Evolutionary conservation across 345 rosid species (phyloP).

Genomic region (Gossypium sturtianum): DNA sequence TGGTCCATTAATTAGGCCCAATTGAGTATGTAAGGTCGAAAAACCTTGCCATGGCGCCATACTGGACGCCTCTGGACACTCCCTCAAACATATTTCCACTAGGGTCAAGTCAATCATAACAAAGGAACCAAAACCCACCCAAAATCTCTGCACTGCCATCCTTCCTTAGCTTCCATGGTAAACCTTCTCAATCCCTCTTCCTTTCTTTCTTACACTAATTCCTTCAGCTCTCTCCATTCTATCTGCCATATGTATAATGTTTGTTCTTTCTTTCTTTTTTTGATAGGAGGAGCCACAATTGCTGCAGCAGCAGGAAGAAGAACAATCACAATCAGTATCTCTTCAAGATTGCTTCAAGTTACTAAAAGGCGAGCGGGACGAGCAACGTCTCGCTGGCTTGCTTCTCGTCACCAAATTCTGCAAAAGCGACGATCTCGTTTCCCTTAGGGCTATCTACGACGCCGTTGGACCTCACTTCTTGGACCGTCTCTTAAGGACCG

Average conservation of each 20-base stretch:
- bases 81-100: not conserved
- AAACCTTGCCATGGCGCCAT: no score
- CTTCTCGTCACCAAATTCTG: slow-evolving; percentile 77
- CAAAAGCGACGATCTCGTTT: slow-evolving; percentile 48
- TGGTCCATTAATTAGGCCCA: no score
- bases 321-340: slow-evolving; percentile 34
- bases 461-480: slow-evolving; percentile 66
- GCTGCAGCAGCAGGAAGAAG: slow-evolving; percentile 11
- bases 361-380: slow-evolving; percentile 78
- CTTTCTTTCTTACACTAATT: no score
- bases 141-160: not conserved
- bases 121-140: not conserved
- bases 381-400: slow-evolving; percentile 85
- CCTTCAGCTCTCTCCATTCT: not conserved
- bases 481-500: slow-evolving; percentile 68
- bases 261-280: not conserved
- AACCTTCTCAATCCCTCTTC: not conserved
- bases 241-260: not conserved
- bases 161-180: slow-evolving; percentile 18
- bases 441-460: slow-evolving; percentile 52
- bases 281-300: slow-evolving; percentile 31
- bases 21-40: no score
- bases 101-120: not conserved
- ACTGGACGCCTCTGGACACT: not conserved
- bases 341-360: slow-evolving; percentile 77